phyloP scores from a whole-genome alignment of 306 rosid genomes.

The Glycine tomentella region DNA sequence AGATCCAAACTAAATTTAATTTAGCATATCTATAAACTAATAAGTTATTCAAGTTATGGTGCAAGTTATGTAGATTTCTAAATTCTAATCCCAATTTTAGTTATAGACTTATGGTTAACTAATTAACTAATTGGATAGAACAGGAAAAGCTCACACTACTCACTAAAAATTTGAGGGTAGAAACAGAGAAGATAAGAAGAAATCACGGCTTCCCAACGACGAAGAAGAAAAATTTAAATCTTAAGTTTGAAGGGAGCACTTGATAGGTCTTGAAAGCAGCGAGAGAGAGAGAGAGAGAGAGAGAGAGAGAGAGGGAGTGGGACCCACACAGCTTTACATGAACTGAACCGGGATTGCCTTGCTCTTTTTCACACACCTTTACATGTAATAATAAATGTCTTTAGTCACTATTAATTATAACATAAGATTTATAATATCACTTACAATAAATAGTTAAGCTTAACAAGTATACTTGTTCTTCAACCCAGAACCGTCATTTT shows the following conservation, averaged over 20 bases:
- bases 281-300: no score
- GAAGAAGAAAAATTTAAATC: background rate
- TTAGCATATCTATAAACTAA: background rate
- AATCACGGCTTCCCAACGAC: no score
- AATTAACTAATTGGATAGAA: background rate
- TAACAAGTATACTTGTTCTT: background rate
- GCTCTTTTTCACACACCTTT: slow-evolving; percentile 6
- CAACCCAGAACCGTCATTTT: background rate
- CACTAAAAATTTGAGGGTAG: no score
- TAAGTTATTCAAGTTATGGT: slow-evolving; percentile 16
- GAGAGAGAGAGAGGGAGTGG: slow-evolving; percentile 14
- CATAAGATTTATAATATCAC: background rate
- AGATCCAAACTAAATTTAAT: slow-evolving; percentile 13
- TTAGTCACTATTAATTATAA: background rate
- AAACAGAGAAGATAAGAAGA: background rate
- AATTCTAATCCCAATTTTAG: background rate
- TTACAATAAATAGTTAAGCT: background rate
- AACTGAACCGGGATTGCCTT: slow-evolving; percentile 59
- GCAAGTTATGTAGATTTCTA: background rate
- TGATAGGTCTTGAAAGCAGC: background rate
- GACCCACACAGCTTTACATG: slow-evolving; percentile 55
- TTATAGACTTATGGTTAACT: background rate
- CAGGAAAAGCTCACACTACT: background rate
- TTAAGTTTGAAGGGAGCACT: background rate
- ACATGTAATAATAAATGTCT: background rate